These are phyloP conservation scores for Fraxinus velutina DNA, from an alignment of 305 asterid genomes.

Conservation along the genomic window DNA sequence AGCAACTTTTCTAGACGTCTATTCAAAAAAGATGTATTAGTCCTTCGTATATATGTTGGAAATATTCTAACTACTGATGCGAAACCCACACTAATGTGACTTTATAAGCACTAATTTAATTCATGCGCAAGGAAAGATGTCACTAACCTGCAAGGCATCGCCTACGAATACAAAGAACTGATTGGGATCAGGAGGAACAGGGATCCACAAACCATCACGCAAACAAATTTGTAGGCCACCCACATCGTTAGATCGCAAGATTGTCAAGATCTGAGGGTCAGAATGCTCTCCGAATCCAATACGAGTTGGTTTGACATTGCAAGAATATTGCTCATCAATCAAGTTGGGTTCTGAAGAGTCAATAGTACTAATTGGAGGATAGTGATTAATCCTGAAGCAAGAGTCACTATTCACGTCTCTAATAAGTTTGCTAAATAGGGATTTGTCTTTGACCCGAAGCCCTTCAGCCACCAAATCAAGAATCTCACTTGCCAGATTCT, in stretches of 20 bases:
- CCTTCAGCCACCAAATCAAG: slow-evolving; percentile 41
- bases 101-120: neutral
- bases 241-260: slow-evolving; percentile 42
- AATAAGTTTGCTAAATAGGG: slow-evolving; percentile 31
- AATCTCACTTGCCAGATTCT: slow-evolving; percentile 33
- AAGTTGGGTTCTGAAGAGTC: neutral
- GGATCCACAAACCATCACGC: slow-evolving; percentile 35
- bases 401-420: slow-evolving; percentile 37
- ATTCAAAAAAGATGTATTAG: neutral
- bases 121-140: neutral
- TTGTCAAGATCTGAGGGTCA: slow-evolving; percentile 48
- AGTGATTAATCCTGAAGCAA: slow-evolving; percentile 43
- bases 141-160: slow-evolving; percentile 38
- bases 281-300: slow-evolving; percentile 49
- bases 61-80: neutral
- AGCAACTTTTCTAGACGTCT: neutral
- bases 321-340: neutral
- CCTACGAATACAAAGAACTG: slow-evolving; percentile 42
- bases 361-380: slow-evolving; percentile 19
- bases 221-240: slow-evolving; percentile 40
- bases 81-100: neutral
- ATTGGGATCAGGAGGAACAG: slow-evolving; percentile 35
- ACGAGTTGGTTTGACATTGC: slow-evolving; percentile 6
- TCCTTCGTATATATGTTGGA: neutral
- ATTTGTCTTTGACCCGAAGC: slow-evolving; percentile 18